Evolutionary conservation across 345 rosid species (phyloP), one percentile per base, ranked within the genome.

Genomic region (Populus pruinosa): DNA sequence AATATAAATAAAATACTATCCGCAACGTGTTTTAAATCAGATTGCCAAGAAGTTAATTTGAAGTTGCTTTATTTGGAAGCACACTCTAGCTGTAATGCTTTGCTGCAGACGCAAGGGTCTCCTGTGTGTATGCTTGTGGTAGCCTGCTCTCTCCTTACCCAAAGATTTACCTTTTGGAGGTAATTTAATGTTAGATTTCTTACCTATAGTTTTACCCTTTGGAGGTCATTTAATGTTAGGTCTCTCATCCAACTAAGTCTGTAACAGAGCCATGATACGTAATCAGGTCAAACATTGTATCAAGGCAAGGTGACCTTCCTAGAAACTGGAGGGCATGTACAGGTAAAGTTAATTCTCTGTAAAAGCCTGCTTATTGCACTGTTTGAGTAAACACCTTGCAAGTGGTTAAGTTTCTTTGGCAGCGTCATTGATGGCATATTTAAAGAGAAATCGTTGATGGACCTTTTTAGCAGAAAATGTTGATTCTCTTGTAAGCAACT

Each of bases 401-500:
- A 23, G 6, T 63, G 25, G 5, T 39, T n/a, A 77, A 5, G 29
- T 71, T 20, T 61, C 18, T 38, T 10, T 66, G 81, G 67, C 67
- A 56, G 72, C 29, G 36, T 49, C 35, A 21, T 56, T 33, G 5
- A 61, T 70, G 27, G 39, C 55, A 41, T 21, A 17, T 17, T 18
- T 50, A 33, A 53, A 13, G 44, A 38, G 14, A n/a, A 33, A 11
- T 25, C 13, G 6, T n/a, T n/a, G 41, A 27, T 35, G 33, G 25
- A 6, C 14, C 35, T 44, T 71, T 49, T n/a, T 5, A 44, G 64
- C 71, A 55, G 56, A 18, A 71, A 73, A 78, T 38, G 1, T 50
- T 2, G 72, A 39, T 67, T 66, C 68, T 39, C 49, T 29, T 10
- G 5, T 31, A 72, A 65, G 66, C 66, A 63, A 69, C 68, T 76